These are phyloP conservation scores for Drechslerella coelobrocha DNA, from an alignment of 2,329 filamentous ascomycete species.

Conservation along the genomic window DNA sequence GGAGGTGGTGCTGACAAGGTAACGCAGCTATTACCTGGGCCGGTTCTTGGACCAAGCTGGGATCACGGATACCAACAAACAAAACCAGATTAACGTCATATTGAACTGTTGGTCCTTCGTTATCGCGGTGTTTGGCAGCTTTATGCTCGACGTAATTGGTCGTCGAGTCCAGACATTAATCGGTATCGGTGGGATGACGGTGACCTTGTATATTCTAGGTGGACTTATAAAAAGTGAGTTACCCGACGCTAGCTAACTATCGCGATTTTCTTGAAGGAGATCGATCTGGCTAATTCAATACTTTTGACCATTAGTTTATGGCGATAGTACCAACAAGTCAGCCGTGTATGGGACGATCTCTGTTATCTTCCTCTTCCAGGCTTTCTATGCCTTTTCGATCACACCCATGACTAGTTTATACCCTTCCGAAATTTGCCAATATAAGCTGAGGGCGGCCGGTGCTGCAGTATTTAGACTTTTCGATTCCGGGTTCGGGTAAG, in stretches of 20 bases:
- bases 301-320: too few relatives aligned
- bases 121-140: constrained; percentile 57
- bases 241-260: background rate
- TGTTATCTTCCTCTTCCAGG: constrained; percentile 57
- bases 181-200: constrained; percentile 53
- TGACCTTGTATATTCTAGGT: constrained; percentile 53
- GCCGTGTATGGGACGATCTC: constrained; percentile 60
- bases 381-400: constrained; percentile 56
- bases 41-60: constrained; percentile 56
- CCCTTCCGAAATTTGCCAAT: constrained; percentile 57
- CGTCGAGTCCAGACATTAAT: constrained; percentile 56
- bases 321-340: constrained; percentile 57
- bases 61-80: constrained; percentile 55
- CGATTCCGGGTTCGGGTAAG: constrained; percentile 55
- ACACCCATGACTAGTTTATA: constrained; percentile 58
- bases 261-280: too few relatives aligned
- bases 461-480: constrained; percentile 56
- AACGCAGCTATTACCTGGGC: constrained; percentile 54
- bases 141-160: constrained; percentile 57
- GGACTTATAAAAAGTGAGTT: constrained; percentile 54
- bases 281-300: too few relatives aligned
- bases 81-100: constrained; percentile 57
- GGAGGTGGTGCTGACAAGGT: background rate
- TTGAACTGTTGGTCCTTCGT: constrained; percentile 58
- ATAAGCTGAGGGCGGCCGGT: constrained; percentile 56